Conservation (phyloP, 1,284 basidiomycete species). For the Tausonia pullulans region DNA sequence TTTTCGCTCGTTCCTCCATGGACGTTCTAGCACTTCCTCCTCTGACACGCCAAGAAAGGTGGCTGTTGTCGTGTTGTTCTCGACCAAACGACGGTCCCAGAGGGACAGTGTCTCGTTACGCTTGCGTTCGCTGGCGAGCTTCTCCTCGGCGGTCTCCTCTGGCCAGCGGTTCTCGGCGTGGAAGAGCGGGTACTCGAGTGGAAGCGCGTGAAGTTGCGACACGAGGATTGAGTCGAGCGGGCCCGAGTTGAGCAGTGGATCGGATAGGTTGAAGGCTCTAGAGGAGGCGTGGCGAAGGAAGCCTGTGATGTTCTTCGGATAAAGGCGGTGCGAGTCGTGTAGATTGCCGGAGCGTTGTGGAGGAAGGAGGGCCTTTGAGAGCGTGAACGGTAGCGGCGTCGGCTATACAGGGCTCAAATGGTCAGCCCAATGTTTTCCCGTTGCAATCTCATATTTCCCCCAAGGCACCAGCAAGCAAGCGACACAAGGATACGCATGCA, state of each 20-base stretch:
- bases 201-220: neutral
- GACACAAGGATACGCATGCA: too few species aligned
- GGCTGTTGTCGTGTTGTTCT: neutral
- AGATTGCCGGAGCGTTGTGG: neutral
- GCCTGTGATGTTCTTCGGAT: slow-evolving; percentile 2
- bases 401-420: too few species aligned
- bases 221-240: neutral
- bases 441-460: too few species aligned
- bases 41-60: neutral
- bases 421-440: too few species aligned
- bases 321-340: neutral
- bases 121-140: neutral
- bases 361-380: neutral
- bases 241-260: neutral
- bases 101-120: neutral
- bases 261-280: slow-evolving; percentile 2
- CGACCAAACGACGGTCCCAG: neutral
- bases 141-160: neutral
- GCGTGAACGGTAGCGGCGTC: too few species aligned
- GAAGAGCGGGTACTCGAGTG: neutral
- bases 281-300: slow-evolving; percentile 1
- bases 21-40: neutral
- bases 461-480: too few species aligned
- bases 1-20: neutral
- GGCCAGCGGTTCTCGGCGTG: neutral